phyloP scores from a whole-genome alignment of 805 yeast species.

The Candida argentea region DNA sequence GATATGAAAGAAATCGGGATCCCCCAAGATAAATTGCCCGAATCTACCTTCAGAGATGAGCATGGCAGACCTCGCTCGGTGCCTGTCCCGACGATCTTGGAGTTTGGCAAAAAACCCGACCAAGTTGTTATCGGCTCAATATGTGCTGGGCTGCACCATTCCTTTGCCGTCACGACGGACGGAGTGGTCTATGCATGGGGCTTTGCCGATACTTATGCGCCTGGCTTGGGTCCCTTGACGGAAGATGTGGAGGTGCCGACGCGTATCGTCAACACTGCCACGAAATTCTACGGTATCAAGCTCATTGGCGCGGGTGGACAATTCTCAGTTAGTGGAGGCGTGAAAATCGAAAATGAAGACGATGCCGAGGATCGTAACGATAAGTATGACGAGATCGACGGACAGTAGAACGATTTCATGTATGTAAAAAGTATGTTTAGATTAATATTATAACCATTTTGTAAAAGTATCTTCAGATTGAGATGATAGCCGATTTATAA shows the following conservation, averaged over 20 bases:
- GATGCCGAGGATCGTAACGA: conserved; percentile 39
- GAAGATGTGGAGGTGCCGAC: conserved; percentile 84
- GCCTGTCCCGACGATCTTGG: conserved; percentile 71
- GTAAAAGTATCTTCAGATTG: too few species aligned
- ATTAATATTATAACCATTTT: background rate
- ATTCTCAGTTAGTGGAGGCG: conserved; percentile 83
- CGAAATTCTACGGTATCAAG: conserved; percentile 62
- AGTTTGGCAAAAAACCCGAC: conserved; percentile 16
- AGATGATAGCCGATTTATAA: too few species aligned
- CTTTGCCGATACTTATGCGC: conserved; percentile 92
- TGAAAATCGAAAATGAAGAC: conserved; percentile 45
- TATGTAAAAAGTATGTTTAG: conserved; percentile 2
- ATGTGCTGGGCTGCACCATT: conserved; percentile 88
- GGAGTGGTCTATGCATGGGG: conserved; percentile 96
- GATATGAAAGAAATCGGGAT: conserved; percentile 94
- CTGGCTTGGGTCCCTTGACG: conserved; percentile 89
- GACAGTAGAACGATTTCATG: conserved; percentile 11
- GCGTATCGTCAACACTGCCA: conserved; percentile 87
- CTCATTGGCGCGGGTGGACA: conserved; percentile 94
- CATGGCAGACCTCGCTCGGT: conserved; percentile 76
- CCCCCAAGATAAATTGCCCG: conserved; percentile 54
- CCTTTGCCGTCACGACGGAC: conserved; percentile 72
- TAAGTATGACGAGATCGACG: conserved; percentile 42
- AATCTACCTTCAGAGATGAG: conserved; percentile 62
- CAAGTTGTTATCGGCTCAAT: conserved; percentile 34